Percentiles rank a stretch among this genome's conserved stretches.
Evolutionary conservation across 2,329 filamentous ascomycete species (phyloP).

Genomic region (Colletotrichum destructivum): DNA sequence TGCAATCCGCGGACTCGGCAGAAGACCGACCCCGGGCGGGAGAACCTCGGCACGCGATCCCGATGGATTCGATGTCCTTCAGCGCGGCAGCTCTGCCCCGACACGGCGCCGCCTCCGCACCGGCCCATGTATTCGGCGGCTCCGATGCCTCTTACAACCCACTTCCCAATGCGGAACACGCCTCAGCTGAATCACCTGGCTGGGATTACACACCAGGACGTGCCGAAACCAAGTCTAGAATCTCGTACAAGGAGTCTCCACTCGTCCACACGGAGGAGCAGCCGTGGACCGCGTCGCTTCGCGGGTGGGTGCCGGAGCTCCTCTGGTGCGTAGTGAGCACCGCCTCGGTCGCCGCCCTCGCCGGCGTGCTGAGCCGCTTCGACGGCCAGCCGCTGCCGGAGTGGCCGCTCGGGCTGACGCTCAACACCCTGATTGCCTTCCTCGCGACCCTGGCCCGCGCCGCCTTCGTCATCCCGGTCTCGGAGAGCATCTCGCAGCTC

Average conservation of each 20-base stretch:
- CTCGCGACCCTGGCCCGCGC: constrained; percentile 47
- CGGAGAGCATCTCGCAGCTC: constrained; percentile 47
- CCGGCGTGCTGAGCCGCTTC: background rate
- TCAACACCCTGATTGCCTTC: constrained; percentile 49
- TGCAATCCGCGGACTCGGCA: background rate
- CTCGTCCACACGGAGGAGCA: background rate
- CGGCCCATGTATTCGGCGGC: background rate
- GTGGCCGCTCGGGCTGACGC: constrained; percentile 46
- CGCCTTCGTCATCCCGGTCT: constrained; percentile 46
- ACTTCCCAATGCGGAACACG: background rate
- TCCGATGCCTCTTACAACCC: background rate
- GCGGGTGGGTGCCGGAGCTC: constrained; percentile 15
- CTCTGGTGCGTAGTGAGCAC: constrained; percentile 8
- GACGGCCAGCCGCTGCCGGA: constrained; percentile 2
- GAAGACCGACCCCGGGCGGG: background rate
- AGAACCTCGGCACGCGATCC: background rate
- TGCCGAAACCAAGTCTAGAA: background rate
- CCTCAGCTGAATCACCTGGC: background rate
- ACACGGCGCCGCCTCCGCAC: background rate
- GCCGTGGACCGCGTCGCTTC: background rate
- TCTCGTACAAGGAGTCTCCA: background rate
- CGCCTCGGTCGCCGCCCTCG: constrained; percentile 18
- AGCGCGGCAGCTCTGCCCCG: background rate
- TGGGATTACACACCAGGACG: constrained; percentile 2
- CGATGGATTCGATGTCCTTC: background rate